Evolutionary conservation across 1,284 basidiomycete species (phyloP).

Genomic region (Leccinum griseonigrum): DNA sequence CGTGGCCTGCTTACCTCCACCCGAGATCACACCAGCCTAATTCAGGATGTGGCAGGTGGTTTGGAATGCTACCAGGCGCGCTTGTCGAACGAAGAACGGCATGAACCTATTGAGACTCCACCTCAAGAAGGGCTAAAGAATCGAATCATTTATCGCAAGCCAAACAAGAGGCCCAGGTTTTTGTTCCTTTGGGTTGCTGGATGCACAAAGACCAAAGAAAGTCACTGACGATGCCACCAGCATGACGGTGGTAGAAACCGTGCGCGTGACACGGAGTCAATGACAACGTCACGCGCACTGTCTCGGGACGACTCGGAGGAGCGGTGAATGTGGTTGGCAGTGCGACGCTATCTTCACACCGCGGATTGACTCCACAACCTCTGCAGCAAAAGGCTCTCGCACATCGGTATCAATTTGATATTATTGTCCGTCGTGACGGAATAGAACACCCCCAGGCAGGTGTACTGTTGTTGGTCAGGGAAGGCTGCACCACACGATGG

Average conservation of each 20-base stretch:
- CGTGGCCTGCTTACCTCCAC: background rate
- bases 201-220: too few relatives aligned
- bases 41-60: background rate
- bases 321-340: conserved; percentile 6
- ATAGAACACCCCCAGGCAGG: background rate
- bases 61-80: background rate
- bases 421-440: background rate
- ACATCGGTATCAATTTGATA: background rate
- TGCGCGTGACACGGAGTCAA: too few relatives aligned
- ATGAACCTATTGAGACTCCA: too few relatives aligned
- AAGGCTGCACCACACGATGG: conserved; percentile 42
- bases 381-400: conserved; percentile 24
- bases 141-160: too few relatives aligned
- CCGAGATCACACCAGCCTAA: background rate
- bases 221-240: too few relatives aligned
- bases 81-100: too few relatives aligned
- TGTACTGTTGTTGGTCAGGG: background rate
- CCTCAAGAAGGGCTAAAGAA: too few relatives aligned
- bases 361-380: conserved; percentile 31
- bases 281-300: too few relatives aligned
- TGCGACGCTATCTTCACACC: conserved; percentile 33
- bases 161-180: too few relatives aligned
- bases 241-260: too few relatives aligned
- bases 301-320: too few relatives aligned
- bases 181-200: too few relatives aligned